Evolutionary conservation across 768 basidiomycete genomes (phyloP).

Genomic region (Agrocybe chaxingu): DNA sequence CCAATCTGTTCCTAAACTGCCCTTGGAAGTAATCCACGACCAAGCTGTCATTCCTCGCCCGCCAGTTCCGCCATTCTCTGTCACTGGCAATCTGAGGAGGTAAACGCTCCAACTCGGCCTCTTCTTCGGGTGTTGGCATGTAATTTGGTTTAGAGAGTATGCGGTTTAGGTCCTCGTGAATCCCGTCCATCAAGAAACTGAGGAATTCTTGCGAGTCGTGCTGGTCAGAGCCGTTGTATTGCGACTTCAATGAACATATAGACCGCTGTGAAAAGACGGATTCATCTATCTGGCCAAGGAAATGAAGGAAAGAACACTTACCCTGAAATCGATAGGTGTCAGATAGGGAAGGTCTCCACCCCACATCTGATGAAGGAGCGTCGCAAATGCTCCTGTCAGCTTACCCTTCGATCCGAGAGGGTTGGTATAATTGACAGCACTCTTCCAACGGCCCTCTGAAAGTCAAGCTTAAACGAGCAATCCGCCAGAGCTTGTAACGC

Average conservation of each 20-base stretch:
- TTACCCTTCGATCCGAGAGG: constrained; percentile 85
- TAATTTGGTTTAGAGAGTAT: constrained; percentile 68
- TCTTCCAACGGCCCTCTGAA: constrained; percentile 77
- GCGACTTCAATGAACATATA: constrained; percentile 50
- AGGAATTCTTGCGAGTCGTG: constrained; percentile 99
- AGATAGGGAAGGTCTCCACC: constrained; percentile 80
- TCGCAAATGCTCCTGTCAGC: constrained; percentile 79
- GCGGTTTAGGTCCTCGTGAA: constrained; percentile 87
- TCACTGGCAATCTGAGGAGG: constrained; percentile 87
- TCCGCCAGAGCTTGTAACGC: constrained; percentile 8
- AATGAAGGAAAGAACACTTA: constrained; percentile 31
- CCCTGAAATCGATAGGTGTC: constrained; percentile 80
- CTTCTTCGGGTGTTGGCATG: constrained; percentile 70
- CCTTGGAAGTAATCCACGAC: constrained; percentile 98
- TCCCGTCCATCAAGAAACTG: constrained; percentile 87
- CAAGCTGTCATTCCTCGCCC: constrained; percentile 85
- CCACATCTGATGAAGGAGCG: constrained; percentile 84
- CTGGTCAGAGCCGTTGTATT: constrained; percentile 85
- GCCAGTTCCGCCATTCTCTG: constrained; percentile 91
- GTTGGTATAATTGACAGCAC: constrained; percentile 81
- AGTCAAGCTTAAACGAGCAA: constrained; percentile 1
- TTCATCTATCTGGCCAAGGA: background rate
- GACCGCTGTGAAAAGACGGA: constrained; percentile 28
- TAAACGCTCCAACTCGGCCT: constrained; percentile 84
- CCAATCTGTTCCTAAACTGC: constrained; percentile 86